Base-by-base conservation (phyloP, 352 stramenopile species). In the Phytopythium helicoides region DNA sequence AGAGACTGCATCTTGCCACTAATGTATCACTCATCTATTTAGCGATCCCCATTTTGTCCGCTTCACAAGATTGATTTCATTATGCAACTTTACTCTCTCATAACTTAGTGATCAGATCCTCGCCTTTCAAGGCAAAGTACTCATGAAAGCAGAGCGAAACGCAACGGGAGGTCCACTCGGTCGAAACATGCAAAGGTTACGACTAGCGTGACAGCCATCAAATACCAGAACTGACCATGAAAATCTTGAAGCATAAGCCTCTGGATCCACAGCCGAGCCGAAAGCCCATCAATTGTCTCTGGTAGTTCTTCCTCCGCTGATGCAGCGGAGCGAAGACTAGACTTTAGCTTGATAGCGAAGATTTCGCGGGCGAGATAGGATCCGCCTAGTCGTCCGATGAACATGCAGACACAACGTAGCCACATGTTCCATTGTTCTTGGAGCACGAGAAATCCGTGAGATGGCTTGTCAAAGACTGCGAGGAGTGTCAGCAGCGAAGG, bases 121-220 rank as follows among this genome's bases (percentile, higher is more conserved):
- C n/a, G n/a, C n/a, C n/a, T n/a, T n/a, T n/a, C n/a, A n/a, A n/a
- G n/a, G n/a, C n/a, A n/a, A n/a, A n/a, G n/a, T n/a, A n/a, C 34
- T 71, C 34, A 64, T 34, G 66, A 86, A 31, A 89, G 62, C 23
- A 92, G 45, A 6, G 82, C 80, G 60, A 90, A 92, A n/a, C 82
- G 77, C 14, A 87, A 50, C 25, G 82, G 82, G 21, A 92, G 38
- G 21, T 89, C 82, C 11, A 82, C 67, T 15, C 80, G 77, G 15
- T 87, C 78, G 53, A 94, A 94, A 57, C 85, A 94, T n/a, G 78
- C 82, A 36, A 94, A 94, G 1, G 75, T 89, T 7, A 92, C 81
- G 12, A 92, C 79, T 45, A 92, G 77, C 9, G 85, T 94, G 46
- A 91, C 82, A 21, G 82, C 68, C 14, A 73, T 91, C n/a, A 94